Percentiles rank a stretch among this genome's conserved stretches.
Evolutionary conservation across 192 early-diverging fungal species (phyloP).

Genomic region (Entomortierella lignicola): DNA sequence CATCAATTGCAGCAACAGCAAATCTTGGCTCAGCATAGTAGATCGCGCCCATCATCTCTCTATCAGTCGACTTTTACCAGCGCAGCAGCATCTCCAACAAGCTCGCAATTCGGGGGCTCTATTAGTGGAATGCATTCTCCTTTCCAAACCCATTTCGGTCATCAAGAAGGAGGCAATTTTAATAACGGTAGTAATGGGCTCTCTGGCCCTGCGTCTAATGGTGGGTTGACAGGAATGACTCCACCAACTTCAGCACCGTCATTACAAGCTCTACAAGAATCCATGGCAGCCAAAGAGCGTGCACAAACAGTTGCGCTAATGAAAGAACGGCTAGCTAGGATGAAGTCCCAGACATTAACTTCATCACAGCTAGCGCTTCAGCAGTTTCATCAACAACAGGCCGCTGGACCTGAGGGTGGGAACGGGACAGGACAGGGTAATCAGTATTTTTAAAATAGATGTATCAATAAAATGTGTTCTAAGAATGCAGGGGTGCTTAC

Average conservation of each 20-base stretch:
- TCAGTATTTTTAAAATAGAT: constrained; percentile 47
- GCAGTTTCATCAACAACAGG: constrained; percentile 50
- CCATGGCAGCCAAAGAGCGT: constrained; percentile 56
- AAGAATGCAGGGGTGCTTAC: no score
- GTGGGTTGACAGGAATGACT: constrained; percentile 7
- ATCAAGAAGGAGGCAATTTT: constrained; percentile 14
- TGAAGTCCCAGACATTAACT: constrained; percentile 62
- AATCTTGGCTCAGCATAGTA: constrained; percentile 46
- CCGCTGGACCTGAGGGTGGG: neutral
- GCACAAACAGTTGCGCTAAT: constrained; percentile 72
- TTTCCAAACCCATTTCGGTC: constrained; percentile 20
- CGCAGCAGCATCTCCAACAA: constrained; percentile 4
- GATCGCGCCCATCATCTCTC: constrained; percentile 35
- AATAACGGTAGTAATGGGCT: constrained; percentile 3
- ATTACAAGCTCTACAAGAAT: constrained; percentile 43
- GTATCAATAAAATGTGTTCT: no score
- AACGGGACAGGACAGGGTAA: constrained; percentile 10
- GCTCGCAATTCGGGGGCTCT: constrained; percentile 4
- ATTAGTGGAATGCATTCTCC: constrained; percentile 22
- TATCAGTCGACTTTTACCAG: constrained; percentile 22
- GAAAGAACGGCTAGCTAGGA: constrained; percentile 73
- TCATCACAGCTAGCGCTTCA: constrained; percentile 43
- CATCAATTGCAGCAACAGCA: constrained; percentile 52
- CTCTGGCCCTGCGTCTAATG: neutral
- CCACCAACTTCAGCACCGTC: constrained; percentile 9